Percentiles rank a stretch among this genome's conserved stretches.
These are phyloP conservation scores for Rhodofomes roseus DNA, from an alignment of 1,284 basidiomycete species.

Conservation along the genomic window DNA sequence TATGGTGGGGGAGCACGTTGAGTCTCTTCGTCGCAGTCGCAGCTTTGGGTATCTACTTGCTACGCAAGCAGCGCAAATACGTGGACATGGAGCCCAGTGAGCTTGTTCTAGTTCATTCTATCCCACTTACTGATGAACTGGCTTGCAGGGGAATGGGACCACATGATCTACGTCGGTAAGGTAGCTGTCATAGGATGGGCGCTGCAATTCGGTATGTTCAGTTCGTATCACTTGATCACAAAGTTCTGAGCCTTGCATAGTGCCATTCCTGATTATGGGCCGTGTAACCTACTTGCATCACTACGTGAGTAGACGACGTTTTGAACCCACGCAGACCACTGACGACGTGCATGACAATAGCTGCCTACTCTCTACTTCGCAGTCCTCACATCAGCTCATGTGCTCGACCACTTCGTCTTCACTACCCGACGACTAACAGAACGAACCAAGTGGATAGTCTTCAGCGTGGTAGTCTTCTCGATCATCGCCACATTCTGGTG, in stretches of 20 bases:
- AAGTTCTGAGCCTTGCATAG: slow-evolving; percentile 34
- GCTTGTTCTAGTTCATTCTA: slow-evolving; percentile 25
- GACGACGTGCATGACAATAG: slow-evolving; percentile 31
- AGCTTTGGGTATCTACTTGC: slow-evolving; percentile 67
- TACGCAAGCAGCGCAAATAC: slow-evolving; percentile 87
- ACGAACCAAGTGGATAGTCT: slow-evolving; percentile 69
- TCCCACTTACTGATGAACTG: not conserved
- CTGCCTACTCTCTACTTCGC: slow-evolving; percentile 96
- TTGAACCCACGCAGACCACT: not conserved
- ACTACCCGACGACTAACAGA: slow-evolving; percentile 60
- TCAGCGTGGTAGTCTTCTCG: slow-evolving; percentile 55
- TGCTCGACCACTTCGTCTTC: slow-evolving; percentile 93
- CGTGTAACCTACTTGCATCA: slow-evolving; percentile 91
- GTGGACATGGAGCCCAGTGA: slow-evolving; percentile 84
- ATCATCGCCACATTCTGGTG: slow-evolving; percentile 88
- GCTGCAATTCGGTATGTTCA: slow-evolving; percentile 78
- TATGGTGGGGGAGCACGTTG: slow-evolving; percentile 85
- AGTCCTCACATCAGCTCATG: slow-evolving; percentile 86
- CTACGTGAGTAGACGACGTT: slow-evolving; percentile 51
- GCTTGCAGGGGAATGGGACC: slow-evolving; percentile 76
- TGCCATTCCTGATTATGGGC: slow-evolving; percentile 95
- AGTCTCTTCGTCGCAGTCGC: slow-evolving; percentile 61
- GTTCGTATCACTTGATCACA: not conserved
- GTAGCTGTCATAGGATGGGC: slow-evolving; percentile 90
- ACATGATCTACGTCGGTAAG: slow-evolving; percentile 92